Conservation (phyloP, 192 early-diverging fungal genomes). For the Coemansia sp. region DNA sequence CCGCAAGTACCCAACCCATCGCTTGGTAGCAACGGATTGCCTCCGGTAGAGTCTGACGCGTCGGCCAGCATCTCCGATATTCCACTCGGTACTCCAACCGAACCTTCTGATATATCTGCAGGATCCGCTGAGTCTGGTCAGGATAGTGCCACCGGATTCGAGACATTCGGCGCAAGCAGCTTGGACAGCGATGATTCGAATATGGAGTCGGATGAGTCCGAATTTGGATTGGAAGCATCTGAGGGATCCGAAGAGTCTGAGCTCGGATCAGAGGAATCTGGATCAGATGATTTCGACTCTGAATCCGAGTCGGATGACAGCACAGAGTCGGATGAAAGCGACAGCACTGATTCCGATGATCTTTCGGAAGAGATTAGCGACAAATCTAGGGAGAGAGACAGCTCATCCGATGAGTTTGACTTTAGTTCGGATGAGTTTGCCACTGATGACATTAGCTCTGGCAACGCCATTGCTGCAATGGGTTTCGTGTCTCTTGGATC, state of each 20-base stretch:
- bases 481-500: conserved; percentile 1
- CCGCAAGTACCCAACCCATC: background rate
- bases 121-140: background rate
- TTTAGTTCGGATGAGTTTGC: conserved; percentile 3
- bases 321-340: background rate
- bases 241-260: conserved; percentile 1
- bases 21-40: background rate
- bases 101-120: background rate
- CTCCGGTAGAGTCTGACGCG: background rate
- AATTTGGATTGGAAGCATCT: background rate
- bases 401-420: conserved; percentile 15
- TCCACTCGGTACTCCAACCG: background rate
- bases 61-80: background rate
- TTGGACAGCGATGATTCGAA: no score
- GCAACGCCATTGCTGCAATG: background rate
- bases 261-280: background rate
- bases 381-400: conserved; percentile 6
- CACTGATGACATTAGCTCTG: conserved; percentile 20
- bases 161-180: no score
- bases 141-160: background rate
- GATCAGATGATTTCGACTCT: background rate
- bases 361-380: conserved; percentile 5
- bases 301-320: conserved; percentile 10
- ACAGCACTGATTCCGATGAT: conserved; percentile 10
- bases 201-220: background rate